Evolutionary conservation across 768 basidiomycete species (phyloP).

Genomic region (Boletus pseudo-olivaceus): DNA sequence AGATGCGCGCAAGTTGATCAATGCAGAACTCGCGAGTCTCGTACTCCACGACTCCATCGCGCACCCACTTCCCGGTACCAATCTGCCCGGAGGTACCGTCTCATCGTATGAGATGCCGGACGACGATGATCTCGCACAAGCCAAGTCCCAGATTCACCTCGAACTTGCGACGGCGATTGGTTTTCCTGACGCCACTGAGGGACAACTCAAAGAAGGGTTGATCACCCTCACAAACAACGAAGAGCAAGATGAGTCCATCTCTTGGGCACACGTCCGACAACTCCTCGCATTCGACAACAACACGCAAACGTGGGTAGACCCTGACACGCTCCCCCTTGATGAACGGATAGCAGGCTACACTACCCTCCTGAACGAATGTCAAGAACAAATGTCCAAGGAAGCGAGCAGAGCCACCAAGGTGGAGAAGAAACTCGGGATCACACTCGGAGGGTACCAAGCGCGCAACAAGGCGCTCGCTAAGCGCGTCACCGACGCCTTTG

Average conservation of each 20-base stretch:
- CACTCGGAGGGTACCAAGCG: constrained; percentile 87
- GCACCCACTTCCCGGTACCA: constrained; percentile 86
- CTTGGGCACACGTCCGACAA: constrained; percentile 69
- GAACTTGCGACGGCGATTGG: constrained; percentile 82
- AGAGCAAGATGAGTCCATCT: constrained; percentile 52
- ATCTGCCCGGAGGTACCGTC: constrained; percentile 63
- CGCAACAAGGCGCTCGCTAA: constrained; percentile 64
- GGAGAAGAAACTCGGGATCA: constrained; percentile 87
- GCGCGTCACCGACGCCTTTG: constrained; percentile 64
- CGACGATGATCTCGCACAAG: constrained; percentile 68
- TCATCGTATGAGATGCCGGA: constrained; percentile 72
- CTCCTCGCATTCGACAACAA: constrained; percentile 60
- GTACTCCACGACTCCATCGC: constrained; percentile 85
- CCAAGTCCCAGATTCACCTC: constrained; percentile 66
- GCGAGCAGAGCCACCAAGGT: constrained; percentile 76
- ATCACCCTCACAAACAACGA: constrained; percentile 61
- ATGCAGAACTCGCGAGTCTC: constrained; percentile 73
- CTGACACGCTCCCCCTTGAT: constrained; percentile 51
- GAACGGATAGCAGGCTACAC: constrained; percentile 63
- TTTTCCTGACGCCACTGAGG: constrained; percentile 77
- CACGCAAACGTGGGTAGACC: constrained; percentile 64
- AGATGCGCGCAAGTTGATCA: constrained; percentile 61
- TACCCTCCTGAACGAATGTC: constrained; percentile 55
- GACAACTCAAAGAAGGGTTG: constrained; percentile 77
- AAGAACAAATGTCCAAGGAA: constrained; percentile 74